A percentile compares a stretch with the other conserved stretches of the same genome.
Conservation (phyloP, 108 stramenopile genomes). For the Nitzschia palea region DNA sequence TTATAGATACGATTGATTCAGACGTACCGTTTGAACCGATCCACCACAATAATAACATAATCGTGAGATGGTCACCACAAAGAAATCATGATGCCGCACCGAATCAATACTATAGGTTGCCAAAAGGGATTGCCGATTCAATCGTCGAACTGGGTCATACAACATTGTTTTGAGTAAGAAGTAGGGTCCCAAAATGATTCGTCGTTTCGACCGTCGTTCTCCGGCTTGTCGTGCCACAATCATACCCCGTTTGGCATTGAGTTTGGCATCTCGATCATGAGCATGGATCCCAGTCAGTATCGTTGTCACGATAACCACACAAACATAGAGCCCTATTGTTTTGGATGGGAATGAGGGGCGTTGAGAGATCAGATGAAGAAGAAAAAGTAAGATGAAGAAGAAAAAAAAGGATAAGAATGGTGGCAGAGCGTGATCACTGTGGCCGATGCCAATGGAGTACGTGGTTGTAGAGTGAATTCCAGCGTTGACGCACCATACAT, state of each 20-base stretch:
- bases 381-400: neutral
- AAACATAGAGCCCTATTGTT: conserved; percentile 44
- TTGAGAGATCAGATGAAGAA: neutral
- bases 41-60: conserved; percentile 71
- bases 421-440: too few relatives aligned
- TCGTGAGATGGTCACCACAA: conserved; percentile 58
- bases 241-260: conserved; percentile 14
- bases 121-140: conserved; percentile 34
- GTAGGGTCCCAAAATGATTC: conserved; percentile 32
- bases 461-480: too few relatives aligned
- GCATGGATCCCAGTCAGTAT: conserved; percentile 38
- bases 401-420: neutral
- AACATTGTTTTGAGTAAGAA: conserved; percentile 43
- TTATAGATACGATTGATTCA: too few relatives aligned
- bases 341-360: neutral
- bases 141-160: conserved; percentile 25
- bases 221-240: neutral
- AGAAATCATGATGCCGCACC: conserved; percentile 51
- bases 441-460: too few relatives aligned
- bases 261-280: conserved; percentile 35
- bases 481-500: conserved; percentile 10
- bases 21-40: conserved; percentile 44
- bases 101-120: conserved; percentile 49
- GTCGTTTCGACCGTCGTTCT: conserved; percentile 14
- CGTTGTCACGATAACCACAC: conserved; percentile 30